A percentile compares a stretch with the other conserved stretches of the same genome.
Evolutionary conservation across 1,284 basidiomycete species (phyloP).

Genomic region (Athelia psychrophila): DNA sequence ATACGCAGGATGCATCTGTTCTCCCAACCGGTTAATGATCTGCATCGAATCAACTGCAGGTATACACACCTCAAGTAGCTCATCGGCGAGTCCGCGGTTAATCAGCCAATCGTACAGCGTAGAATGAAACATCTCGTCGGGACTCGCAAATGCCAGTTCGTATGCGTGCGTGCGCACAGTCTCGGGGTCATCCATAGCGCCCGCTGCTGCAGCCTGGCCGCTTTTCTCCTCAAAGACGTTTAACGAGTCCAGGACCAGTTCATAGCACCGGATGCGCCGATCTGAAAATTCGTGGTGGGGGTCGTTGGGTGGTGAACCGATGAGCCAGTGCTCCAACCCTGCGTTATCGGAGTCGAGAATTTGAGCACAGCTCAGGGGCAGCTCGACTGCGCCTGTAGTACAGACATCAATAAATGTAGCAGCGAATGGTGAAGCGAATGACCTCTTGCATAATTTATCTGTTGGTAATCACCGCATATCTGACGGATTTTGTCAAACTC

Average conservation of each 20-base stretch:
- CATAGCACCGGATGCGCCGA: slow-evolving; percentile 76
- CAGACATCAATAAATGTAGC: slow-evolving; percentile 2
- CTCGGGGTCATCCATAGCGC: slow-evolving; percentile 52
- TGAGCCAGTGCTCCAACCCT: slow-evolving; percentile 78
- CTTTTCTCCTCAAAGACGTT: slow-evolving; percentile 73
- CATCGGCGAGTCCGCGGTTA: slow-evolving; percentile 75
- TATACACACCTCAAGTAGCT: slow-evolving; percentile 78
- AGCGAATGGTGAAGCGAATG: slow-evolving; percentile 7
- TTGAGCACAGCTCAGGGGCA: slow-evolving; percentile 84
- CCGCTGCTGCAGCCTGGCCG: slow-evolving; percentile 20
- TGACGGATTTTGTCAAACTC: slow-evolving; percentile 85
- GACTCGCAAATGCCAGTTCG: slow-evolving; percentile 77
- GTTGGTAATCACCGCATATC: slow-evolving; percentile 84
- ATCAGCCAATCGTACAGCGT: slow-evolving; percentile 95
- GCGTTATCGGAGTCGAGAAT: slow-evolving; percentile 77
- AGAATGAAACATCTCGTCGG: slow-evolving; percentile 94
- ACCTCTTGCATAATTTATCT: slow-evolving; percentile 82
- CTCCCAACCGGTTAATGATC: slow-evolving; percentile 6
- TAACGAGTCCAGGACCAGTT: slow-evolving; percentile 80
- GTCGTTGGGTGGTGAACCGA: slow-evolving; percentile 62
- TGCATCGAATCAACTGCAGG: slow-evolving; percentile 6
- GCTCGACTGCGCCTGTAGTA: slow-evolving; percentile 72
- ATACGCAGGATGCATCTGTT: slow-evolving; percentile 77
- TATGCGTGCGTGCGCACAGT: slow-evolving; percentile 72
- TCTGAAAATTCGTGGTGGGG: slow-evolving; percentile 58